A percentile compares a stretch with the other conserved stretches of the same genome.
Conservation (phyloP, 495 filamentous ascomycete genomes). For the Daldinia loculata region DNA sequence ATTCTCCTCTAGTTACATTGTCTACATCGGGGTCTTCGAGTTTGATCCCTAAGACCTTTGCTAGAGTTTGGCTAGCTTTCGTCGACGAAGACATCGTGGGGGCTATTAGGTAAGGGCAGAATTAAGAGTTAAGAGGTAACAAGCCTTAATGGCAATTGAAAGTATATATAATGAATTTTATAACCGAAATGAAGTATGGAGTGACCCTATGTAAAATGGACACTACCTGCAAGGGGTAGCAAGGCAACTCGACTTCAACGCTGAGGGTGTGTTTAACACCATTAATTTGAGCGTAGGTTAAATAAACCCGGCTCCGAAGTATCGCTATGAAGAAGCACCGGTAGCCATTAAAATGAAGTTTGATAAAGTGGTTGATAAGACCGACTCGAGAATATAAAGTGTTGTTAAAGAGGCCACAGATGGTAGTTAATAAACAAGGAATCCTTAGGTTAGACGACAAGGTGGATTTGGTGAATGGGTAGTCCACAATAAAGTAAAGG, state of each 20-base stretch:
- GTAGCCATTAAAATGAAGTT: constrained; percentile 17
- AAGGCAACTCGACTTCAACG: background rate
- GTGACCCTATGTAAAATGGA: background rate
- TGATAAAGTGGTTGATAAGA: background rate
- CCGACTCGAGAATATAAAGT: background rate
- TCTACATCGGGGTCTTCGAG: constrained; percentile 67
- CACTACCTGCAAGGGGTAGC: background rate
- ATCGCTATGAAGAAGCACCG: constrained; percentile 9
- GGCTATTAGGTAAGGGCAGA: background rate
- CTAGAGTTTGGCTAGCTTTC: constrained; percentile 73
- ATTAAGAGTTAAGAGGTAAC: background rate
- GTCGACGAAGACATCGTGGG: constrained; percentile 37
- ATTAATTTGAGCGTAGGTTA: constrained; percentile 3
- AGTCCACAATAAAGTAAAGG: constrained; percentile 4
- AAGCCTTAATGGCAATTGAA: background rate
- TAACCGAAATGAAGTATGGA: background rate
- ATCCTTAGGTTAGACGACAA: background rate
- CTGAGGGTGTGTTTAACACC: background rate
- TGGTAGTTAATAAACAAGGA: background rate
- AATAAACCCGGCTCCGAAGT: constrained; percentile 3
- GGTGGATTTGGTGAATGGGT: constrained; percentile 3
- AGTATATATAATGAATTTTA: background rate
- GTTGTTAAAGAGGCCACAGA: background rate
- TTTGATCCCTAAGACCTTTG: constrained; percentile 87
- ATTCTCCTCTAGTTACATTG: constrained; percentile 75